phyloP scores from a whole-genome alignment of 1,139 yeast species.

The Saccharomyces hybrid region DNA sequence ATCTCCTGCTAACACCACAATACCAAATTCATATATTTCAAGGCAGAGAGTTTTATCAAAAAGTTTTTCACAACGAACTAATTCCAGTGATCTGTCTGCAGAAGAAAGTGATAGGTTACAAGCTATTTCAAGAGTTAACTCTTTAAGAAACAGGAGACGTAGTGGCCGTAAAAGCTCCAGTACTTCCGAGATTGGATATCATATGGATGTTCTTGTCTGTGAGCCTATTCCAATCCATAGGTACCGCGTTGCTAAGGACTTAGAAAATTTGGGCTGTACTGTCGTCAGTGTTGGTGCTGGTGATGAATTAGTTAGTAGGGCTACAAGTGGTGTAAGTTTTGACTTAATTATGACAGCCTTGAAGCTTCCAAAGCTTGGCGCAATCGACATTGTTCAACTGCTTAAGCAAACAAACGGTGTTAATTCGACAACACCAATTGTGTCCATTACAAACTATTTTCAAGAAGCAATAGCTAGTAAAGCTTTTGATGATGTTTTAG shows the following conservation, averaged over 20 bases:
- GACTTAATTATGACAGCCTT: conserved; percentile 78
- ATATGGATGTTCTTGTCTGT: conserved; percentile 66
- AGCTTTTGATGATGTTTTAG: conserved; percentile 65
- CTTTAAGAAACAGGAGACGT: conserved; percentile 26
- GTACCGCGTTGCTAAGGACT: conserved; percentile 54
- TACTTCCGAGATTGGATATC: conserved; percentile 17
- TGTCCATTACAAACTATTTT: conserved; percentile 68
- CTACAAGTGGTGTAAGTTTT: conserved; percentile 76
- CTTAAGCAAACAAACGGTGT: conserved; percentile 69
- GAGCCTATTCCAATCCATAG: conserved; percentile 83
- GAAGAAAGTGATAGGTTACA: conserved; percentile 26
- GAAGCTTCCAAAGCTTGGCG: conserved; percentile 55
- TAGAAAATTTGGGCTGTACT: conserved; percentile 70
- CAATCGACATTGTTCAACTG: conserved; percentile 70
- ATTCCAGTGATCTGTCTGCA: conserved; percentile 17
- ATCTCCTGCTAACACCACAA: conserved; percentile 16
- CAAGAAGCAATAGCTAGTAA: conserved; percentile 55
- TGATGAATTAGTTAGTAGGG: conserved; percentile 73
- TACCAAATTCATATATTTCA: conserved; percentile 3
- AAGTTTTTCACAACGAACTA: conserved; percentile 11
- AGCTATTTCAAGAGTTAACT: conserved; percentile 27
- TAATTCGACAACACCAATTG: conserved; percentile 69
- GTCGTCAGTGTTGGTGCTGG: conserved; percentile 76
- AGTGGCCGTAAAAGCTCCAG: conserved; percentile 24
- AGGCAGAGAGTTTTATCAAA: conserved; percentile 10